Evolutionary conservation across 2,329 filamentous ascomycete species (phyloP).

Genomic region (Epichloe gansuensis): DNA sequence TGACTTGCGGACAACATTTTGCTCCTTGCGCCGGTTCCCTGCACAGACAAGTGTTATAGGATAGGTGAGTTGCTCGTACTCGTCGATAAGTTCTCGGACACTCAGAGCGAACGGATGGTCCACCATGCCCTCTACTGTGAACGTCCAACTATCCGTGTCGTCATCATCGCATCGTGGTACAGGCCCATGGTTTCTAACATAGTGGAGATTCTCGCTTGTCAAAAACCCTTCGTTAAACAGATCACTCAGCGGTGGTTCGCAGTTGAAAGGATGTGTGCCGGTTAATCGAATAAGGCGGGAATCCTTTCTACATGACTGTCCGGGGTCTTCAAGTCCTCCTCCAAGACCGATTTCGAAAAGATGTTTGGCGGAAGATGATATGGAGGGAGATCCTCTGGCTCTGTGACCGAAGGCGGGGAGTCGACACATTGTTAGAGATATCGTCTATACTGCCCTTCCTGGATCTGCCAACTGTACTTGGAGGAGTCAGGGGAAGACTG

Average conservation of each 20-base stretch:
- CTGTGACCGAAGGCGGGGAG: not conserved
- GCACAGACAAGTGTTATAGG: constrained; percentile 86
- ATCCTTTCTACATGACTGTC: constrained; percentile 74
- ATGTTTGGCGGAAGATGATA: constrained; percentile 61
- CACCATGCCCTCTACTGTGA: constrained; percentile 74
- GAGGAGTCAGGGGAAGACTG: constrained; percentile 25
- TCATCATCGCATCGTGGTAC: constrained; percentile 66
- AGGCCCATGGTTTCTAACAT: constrained; percentile 79
- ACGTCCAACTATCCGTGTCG: constrained; percentile 67
- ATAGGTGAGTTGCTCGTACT: constrained; percentile 72
- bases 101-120: constrained; percentile 62
- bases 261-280: constrained; percentile 83
- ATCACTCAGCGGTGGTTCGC: constrained; percentile 68
- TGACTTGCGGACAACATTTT: constrained; percentile 79
- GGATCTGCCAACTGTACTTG: constrained; percentile 26
- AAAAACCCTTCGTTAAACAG: constrained; percentile 74
- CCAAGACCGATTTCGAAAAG: constrained; percentile 48
- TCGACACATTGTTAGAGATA: not conserved
- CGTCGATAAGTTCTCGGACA: constrained; percentile 56
- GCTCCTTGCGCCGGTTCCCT: constrained; percentile 84
- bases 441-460: constrained; percentile 22
- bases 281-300: constrained; percentile 74
- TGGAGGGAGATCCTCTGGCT: not conserved
- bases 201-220: constrained; percentile 79
- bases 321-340: constrained; percentile 72